These are phyloP conservation scores for Rhodosporidiobolus sp. DNA, from an alignment of 768 basidiomycete genomes.

Conservation along the genomic window DNA sequence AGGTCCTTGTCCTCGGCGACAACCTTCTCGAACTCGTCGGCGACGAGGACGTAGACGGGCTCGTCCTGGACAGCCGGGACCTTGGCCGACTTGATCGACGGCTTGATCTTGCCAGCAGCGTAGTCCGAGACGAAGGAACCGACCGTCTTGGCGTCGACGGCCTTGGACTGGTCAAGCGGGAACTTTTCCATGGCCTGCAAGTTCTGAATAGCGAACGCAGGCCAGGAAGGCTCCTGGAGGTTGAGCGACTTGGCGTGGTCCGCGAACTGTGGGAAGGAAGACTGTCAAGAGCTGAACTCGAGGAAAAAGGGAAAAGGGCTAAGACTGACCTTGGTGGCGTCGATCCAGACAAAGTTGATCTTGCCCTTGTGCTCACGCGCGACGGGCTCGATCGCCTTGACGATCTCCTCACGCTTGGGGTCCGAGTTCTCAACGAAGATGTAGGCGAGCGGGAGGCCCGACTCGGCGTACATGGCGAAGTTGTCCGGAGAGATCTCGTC, in stretches of 20 bases:
- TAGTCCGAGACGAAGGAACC: conserved; percentile 64
- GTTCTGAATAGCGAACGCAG: conserved; percentile 89
- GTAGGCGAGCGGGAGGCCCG: conserved; percentile 85
- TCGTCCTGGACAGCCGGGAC: conserved; percentile 80
- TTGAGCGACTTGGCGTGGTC: conserved; percentile 96
- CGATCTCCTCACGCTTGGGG: conserved; percentile 60
- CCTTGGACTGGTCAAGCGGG: conserved; percentile 65
- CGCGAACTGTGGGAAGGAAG: conserved; percentile 56
- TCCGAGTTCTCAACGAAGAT: conserved; percentile 82
- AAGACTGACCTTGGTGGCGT: conserved; percentile 64
- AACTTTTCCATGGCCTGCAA: conserved; percentile 79
- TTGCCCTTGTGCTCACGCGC: conserved; percentile 78
- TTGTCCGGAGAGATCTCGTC: conserved; percentile 94
- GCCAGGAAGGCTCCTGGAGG: conserved; percentile 80
- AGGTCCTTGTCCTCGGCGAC: conserved; percentile 91
- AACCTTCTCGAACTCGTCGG: conserved; percentile 82
- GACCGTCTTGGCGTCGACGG: conserved; percentile 60
- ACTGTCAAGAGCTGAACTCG: not conserved
- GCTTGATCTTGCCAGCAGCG: conserved; percentile 67
- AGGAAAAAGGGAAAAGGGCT: not conserved
- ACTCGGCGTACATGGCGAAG: conserved; percentile 76
- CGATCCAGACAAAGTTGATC: conserved; percentile 97
- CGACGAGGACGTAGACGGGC: conserved; percentile 75
- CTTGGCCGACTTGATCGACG: conserved; percentile 84
- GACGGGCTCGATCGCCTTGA: conserved; percentile 68